Base-by-base conservation (phyloP, 1,139 yeast species). In the Meyerozyma carpophila region DNA sequence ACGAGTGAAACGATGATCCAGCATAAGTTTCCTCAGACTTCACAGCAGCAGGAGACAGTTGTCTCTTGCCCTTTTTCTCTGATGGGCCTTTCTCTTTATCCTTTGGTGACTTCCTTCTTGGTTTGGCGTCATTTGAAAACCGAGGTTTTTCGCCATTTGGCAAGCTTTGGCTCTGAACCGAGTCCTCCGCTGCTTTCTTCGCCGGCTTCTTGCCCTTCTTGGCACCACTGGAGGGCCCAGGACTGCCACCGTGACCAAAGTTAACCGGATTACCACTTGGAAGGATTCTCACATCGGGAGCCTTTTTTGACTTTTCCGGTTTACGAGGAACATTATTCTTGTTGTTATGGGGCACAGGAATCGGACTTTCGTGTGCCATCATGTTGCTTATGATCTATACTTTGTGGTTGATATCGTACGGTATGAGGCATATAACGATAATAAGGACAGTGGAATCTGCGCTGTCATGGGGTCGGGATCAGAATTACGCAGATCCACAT, bases 1-100 rank as follows among this genome's bases (percentile, higher is more conserved):
- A 75, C 20, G 79, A 73, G 57, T 75, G 79, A 55, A 78, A 78
- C 36, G 82, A 74, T 36, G 82, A 73, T 14, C 83, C 83, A 43
- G 83, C 83, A 58, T 77, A 78, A 29, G 67, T 67, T 32, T 67
- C 70, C 52, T 60, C 71, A 46, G 27, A 45, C 25, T 40, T 27
- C 6, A 28, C 39, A 10, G 46, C 39, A 7, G 25, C 45, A 37
- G 41, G 41, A 24, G 44, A 26, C 38, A 42, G 47, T 45, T 41
- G 38, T 43, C 58, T 58, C 50, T 51, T 54, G 32, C 53, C 51
- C 41, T 50, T 52, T 39, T 46, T 46, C 16, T 31, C 34, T 9
- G 20, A 9, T 16, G 16, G 13, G 5, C 29, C 34, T 31, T 14
- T 31, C 5, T 31, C 34, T 16, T 31, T 13, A 9, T 46, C 44